These are phyloP conservation scores for Clarireedia monteithiana DNA, from an alignment of 2,329 filamentous ascomycete genomes.

Conservation along the genomic window DNA sequence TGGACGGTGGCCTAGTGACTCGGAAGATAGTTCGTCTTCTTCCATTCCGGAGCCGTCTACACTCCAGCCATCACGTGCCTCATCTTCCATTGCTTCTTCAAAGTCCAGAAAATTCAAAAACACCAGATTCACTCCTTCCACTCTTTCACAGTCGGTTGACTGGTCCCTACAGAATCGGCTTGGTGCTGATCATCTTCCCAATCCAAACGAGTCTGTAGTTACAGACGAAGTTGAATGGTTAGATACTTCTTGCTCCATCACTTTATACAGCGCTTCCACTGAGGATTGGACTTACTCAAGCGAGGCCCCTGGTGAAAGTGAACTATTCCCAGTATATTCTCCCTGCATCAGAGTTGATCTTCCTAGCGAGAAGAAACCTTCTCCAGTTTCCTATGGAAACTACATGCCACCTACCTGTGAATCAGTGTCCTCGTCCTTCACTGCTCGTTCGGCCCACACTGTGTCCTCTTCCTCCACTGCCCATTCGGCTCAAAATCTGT, in stretches of 20 bases:
- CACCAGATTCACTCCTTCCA: not conserved
- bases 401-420: too few species aligned
- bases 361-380: too few species aligned
- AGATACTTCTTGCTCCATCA: not conserved
- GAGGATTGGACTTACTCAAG: not conserved
- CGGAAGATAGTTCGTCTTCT: too few species aligned
- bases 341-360: not conserved
- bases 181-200: not conserved
- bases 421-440: too few species aligned
- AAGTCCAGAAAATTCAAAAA: not conserved
- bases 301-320: not conserved
- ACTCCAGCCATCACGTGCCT: not conserved
- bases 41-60: too few species aligned
- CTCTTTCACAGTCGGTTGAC: not conserved
- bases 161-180: not conserved
- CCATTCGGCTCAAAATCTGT: too few species aligned
- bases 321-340: not conserved
- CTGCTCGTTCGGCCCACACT: too few species aligned
- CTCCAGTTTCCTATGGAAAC: too few species aligned
- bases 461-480: too few species aligned
- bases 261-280: not conserved
- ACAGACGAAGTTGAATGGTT: not conserved
- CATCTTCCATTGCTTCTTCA: not conserved
- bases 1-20: too few species aligned
- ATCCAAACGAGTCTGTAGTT: not conserved